phyloP scores from a whole-genome alignment of 352 stramenopile genomes.

The Globisporangium apiculatum region DNA sequence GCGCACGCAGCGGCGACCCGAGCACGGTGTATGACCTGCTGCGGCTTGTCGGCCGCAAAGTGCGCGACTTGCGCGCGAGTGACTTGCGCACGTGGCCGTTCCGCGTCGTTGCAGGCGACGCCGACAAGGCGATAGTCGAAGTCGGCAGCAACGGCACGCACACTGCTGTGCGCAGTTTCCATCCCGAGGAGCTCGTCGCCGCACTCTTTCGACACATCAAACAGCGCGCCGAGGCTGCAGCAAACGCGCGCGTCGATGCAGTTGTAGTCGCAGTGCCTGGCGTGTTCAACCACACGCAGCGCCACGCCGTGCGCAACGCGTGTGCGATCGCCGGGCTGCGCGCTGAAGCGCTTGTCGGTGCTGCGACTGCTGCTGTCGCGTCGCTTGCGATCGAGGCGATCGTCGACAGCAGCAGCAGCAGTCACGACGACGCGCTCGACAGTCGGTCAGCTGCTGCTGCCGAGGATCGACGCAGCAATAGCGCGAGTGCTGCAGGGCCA shows the following conservation, averaged over 20 bases:
- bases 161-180: conserved; percentile 3
- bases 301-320: conserved; percentile 29
- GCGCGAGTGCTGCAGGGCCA: not conserved
- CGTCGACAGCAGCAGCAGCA: too few species aligned
- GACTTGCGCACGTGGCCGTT: conserved; percentile 31
- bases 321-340: conserved; percentile 27
- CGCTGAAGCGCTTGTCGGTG: conserved; percentile 19
- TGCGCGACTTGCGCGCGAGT: conserved; percentile 5
- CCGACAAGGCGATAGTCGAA: conserved; percentile 29
- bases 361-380: conserved; percentile 26
- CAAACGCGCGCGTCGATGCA: conserved; percentile 8
- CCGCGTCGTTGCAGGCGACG: conserved; percentile 14
- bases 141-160: conserved; percentile 1
- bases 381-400: not conserved
- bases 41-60: conserved; percentile 20
- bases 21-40: conserved; percentile 28
- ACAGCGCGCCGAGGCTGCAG: conserved; percentile 20
- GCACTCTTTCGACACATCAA: conserved; percentile 34
- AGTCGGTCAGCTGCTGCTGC: too few species aligned
- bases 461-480: not conserved
- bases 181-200: conserved; percentile 39
- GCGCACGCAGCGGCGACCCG: conserved; percentile 9
- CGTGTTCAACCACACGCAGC: conserved; percentile 38
- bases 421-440: too few species aligned
- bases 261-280: conserved; percentile 26